phyloP scores from a whole-genome alignment of 176 grass and related monocot genomes.

The Otatea glauca region DNA sequence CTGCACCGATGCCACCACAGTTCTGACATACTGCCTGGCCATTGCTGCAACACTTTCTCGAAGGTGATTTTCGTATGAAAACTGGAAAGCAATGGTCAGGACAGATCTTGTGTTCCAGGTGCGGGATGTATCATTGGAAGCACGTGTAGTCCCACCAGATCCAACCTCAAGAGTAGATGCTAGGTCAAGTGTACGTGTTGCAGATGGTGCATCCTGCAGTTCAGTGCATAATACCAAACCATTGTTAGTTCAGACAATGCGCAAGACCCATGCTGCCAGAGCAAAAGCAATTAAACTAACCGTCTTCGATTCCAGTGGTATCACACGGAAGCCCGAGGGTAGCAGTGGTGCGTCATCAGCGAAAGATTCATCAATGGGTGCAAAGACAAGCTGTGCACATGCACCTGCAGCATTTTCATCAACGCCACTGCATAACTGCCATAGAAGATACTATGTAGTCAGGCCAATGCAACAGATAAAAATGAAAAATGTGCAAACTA shows the following conservation, averaged over 20 bases:
- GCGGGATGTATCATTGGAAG: constrained; percentile 61
- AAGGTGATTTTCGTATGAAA: constrained; percentile 93
- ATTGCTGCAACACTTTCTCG: constrained; percentile 84
- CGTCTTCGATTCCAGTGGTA: constrained; percentile 82
- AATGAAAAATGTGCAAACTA: not conserved
- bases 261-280: not conserved
- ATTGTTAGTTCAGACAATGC: constrained; percentile 12
- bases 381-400: constrained; percentile 96
- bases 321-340: constrained; percentile 90
- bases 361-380: constrained; percentile 98
- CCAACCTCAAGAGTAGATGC: constrained; percentile 94
- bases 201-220: constrained; percentile 63
- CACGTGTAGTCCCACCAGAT: constrained; percentile 65
- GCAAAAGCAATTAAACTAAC: constrained; percentile 49
- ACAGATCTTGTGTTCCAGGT: constrained; percentile 72
- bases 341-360: constrained; percentile 90
- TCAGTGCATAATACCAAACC: not conserved
- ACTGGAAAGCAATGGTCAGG: constrained; percentile 96
- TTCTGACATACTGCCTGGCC: constrained; percentile 93
- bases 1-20: constrained; percentile 88
- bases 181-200: constrained; percentile 85
- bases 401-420: constrained; percentile 86
- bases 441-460: constrained; percentile 7
- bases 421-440: constrained; percentile 86
- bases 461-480: constrained; percentile 20